phyloP scores from a whole-genome alignment of 108 stramenopile genomes.

The Pseudonitzschia multiseries region DNA sequence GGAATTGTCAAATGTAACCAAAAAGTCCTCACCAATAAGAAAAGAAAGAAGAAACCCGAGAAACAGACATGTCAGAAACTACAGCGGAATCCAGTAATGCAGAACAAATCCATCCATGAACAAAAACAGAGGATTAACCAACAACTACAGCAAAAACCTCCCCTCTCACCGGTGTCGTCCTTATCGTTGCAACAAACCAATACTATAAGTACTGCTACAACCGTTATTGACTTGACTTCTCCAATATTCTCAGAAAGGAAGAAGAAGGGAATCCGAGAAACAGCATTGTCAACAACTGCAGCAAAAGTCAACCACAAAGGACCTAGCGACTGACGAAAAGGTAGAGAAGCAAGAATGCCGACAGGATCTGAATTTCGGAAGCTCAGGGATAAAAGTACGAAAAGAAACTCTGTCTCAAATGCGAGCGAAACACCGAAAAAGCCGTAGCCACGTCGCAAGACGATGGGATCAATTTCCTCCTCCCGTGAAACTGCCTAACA shows the following conservation, averaged over 20 bases:
- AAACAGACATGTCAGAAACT: not conserved
- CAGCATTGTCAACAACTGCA: not conserved
- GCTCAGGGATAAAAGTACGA: not conserved
- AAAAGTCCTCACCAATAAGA: not conserved
- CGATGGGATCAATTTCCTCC: conserved; percentile 3
- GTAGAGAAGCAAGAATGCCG: not conserved
- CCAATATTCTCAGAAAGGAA: no score
- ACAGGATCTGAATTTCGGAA: not conserved
- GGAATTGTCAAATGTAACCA: not conserved
- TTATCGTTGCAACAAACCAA: not conserved
- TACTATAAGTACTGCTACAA: not conserved
- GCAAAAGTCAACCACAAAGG: not conserved
- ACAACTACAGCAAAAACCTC: not conserved
- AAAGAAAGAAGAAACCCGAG: not conserved
- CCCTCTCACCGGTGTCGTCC: not conserved
- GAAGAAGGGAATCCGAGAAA: not conserved
- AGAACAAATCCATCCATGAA: not conserved
- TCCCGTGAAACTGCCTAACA: not conserved
- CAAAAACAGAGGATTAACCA: not conserved
- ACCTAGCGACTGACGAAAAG: not conserved
- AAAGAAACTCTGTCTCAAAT: not conserved
- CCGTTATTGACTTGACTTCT: no score
- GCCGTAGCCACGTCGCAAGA: not conserved
- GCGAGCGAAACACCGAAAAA: not conserved
- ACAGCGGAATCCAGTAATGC: not conserved